Evolutionary conservation across 2,329 filamentous ascomycete species (phyloP).

Genomic region (Penicillium freii): DNA sequence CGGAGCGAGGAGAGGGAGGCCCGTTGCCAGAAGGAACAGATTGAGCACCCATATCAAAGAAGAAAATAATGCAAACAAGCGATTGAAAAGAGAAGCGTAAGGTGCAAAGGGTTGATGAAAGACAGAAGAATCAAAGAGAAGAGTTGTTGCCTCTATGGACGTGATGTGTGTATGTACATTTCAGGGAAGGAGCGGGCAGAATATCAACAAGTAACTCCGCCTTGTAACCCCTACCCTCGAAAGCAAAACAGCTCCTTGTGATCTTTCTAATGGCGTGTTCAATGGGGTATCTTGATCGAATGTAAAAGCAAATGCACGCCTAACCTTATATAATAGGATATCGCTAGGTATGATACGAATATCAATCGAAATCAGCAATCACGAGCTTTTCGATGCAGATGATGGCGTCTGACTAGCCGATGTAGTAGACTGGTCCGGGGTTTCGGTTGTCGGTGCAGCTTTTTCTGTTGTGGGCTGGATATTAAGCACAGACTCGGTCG

Average conservation of each 20-base stretch:
- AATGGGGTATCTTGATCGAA: conserved; percentile 19
- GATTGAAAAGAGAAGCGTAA: background rate
- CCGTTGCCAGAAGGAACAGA: background rate
- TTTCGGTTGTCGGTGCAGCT: background rate
- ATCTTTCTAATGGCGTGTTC: background rate
- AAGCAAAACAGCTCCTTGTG: background rate
- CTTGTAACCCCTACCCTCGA: background rate
- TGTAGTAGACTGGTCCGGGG: background rate
- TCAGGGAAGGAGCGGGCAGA: conserved; percentile 1
- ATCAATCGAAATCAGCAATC: background rate
- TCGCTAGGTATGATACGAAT: background rate
- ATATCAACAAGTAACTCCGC: background rate
- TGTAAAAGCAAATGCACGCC: conserved; percentile 4
- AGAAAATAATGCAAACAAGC: background rate
- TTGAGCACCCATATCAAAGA: background rate
- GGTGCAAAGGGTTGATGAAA: background rate
- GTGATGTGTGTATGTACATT: background rate
- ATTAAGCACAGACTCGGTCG: conserved; percentile 7
- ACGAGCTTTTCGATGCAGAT: conserved; percentile 4
- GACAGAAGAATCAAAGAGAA: background rate
- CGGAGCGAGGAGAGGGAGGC: background rate
- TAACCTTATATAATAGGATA: background rate
- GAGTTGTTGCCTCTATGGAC: background rate
- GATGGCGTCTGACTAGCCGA: background rate
- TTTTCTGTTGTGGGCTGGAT: conserved; percentile 7